Evolutionary conservation across 805 yeast genomes (phyloP), one percentile per base, ranked within the genome.

Genomic region (Allodekkera sacchari): DNA sequence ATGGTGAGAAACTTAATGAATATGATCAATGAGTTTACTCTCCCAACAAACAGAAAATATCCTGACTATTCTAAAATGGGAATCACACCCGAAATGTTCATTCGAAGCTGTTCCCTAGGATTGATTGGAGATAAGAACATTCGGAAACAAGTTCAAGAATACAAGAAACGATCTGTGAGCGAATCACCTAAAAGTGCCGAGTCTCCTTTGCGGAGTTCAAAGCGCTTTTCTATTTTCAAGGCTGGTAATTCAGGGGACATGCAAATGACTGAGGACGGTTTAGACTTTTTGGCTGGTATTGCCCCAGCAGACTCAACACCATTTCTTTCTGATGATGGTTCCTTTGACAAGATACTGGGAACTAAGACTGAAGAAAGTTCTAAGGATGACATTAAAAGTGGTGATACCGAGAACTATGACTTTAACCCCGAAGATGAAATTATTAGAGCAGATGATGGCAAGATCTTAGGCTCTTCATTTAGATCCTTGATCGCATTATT

Each of bases 401-500:
- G n/a, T n/a, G 43, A 41, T 18, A 28, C 28, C 9, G 14, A 32
- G 3, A 18, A 21, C 6, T 9, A 11, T n/a, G 19, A 26, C 9
- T 45, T 42, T 28, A 35, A 46, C 26, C 40, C 43, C 20, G 57
- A 52, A 32, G 44, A 51, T 12, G 85, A 81, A 45, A 54, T 77
- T 13, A 50, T 73, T 27, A 61, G 68, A 27, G 76, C 71, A 42
- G 48, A 60, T 4, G 66, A 66, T 23, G 74, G 74, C 2, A 65
- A 63, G 31, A 51, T 81, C 15, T 49, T 77, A 27, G 89, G 88
- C 10, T 80, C 83, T 2, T 77, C 88, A 1, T 77, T 81, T 50
- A 70, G 74, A 41, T 82, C 84, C 0, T 59, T 82, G 35, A 71
- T 82, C 3, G 69, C 63, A 43, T 63, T 82, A 16, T 54, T 81